These are phyloP conservation scores for Wakefieldia striispora DNA, from an alignment of 768 basidiomycete species.

Conservation along the genomic window DNA sequence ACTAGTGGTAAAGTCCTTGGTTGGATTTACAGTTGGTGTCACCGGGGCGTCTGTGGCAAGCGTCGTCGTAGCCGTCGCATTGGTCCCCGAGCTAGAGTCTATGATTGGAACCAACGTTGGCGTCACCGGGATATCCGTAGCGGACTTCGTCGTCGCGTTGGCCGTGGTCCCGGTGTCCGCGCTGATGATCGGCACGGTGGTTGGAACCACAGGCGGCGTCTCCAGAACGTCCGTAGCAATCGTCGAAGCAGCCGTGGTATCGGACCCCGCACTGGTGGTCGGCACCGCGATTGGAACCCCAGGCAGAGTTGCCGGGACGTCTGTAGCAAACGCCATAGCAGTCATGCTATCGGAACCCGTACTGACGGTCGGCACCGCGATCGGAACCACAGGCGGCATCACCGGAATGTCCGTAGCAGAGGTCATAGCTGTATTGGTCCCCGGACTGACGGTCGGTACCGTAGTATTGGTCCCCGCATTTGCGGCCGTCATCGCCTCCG, in stretches of 20 bases:
- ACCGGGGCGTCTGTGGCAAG: not conserved
- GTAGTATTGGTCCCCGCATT: too few relatives aligned
- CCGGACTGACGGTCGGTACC: too few relatives aligned
- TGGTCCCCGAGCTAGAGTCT: not conserved
- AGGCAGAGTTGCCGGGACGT: not conserved
- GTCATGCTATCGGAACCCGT: too few relatives aligned
- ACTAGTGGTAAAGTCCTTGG: not conserved
- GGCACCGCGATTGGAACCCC: not conserved
- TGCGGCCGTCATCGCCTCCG: too few relatives aligned
- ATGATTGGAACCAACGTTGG: not conserved
- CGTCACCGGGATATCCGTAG: not conserved
- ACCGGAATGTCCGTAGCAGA: not conserved
- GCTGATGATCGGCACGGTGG: too few relatives aligned
- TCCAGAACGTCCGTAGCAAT: not conserved
- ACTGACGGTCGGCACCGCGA: too few relatives aligned
- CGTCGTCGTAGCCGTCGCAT: not conserved
- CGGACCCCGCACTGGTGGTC: too few relatives aligned
- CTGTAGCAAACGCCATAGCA: not conserved
- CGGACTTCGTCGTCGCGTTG: not conserved
- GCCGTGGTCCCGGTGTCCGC: too few relatives aligned
- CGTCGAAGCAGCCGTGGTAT: not conserved
- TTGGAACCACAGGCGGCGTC: too few relatives aligned
- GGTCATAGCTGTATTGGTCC: too few relatives aligned
- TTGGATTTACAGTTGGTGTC: not conserved
- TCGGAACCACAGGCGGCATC: too few relatives aligned